phyloP scores from a whole-genome alignment of 2,329 filamentous ascomycete genomes.

The Leptographium procerum region DNA sequence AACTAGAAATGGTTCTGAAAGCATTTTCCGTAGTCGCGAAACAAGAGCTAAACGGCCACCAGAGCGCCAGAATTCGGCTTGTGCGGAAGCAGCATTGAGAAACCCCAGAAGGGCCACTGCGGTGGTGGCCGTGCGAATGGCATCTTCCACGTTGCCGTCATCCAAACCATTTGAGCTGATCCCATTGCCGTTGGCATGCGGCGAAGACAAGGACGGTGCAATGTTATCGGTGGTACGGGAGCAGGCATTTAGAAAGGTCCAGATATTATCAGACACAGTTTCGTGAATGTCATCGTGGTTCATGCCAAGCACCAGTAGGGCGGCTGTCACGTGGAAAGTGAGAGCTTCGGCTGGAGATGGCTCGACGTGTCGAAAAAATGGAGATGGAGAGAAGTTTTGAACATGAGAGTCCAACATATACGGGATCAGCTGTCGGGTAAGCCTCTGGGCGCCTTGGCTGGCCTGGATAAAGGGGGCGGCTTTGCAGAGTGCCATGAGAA shows the following conservation, averaged over 20 bases:
- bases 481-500: constrained; percentile 82
- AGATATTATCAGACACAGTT: constrained; percentile 53
- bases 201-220: constrained; percentile 20
- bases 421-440: constrained; percentile 67
- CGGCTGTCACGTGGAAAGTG: constrained; percentile 65
- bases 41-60: constrained; percentile 64
- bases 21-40: constrained; percentile 55
- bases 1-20: constrained; percentile 77
- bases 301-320: constrained; percentile 69
- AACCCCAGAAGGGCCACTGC: constrained; percentile 84
- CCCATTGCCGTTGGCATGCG: not conserved
- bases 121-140: constrained; percentile 60
- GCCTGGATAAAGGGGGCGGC: constrained; percentile 67
- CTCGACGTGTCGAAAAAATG: constrained; percentile 70
- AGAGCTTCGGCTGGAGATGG: constrained; percentile 83
- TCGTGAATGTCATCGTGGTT: constrained; percentile 60
- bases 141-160: constrained; percentile 52
- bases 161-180: constrained; percentile 32
- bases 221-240: constrained; percentile 46
- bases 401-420: constrained; percentile 79
- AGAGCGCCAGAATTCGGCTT: constrained; percentile 70
- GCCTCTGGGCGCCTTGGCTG: constrained; percentile 60
- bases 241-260: constrained; percentile 63
- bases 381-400: constrained; percentile 68
- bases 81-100: constrained; percentile 66